A percentile compares a stretch with the other conserved stretches of the same genome.
These are phyloP conservation scores for Phytophthora pseudosyringae DNA, from an alignment of 352 stramenopile species.

Conservation along the genomic window DNA sequence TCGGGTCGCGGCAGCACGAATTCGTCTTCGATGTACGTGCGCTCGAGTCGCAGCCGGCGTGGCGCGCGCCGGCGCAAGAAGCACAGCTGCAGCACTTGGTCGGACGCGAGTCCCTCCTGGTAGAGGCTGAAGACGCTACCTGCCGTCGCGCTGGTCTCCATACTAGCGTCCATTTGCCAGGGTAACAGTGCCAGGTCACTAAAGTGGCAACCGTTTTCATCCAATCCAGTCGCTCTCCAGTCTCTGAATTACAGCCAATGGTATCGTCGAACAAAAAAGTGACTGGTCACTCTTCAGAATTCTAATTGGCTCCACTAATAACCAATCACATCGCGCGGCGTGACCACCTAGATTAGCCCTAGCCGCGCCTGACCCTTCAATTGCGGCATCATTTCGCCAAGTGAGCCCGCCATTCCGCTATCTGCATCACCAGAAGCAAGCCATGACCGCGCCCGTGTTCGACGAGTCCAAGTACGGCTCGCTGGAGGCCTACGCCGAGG, in stretches of 20 bases:
- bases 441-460: constrained; percentile 40
- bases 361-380: constrained; percentile 11
- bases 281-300: constrained; percentile 11
- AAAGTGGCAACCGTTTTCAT: neutral
- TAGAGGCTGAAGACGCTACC: constrained; percentile 65
- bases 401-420: constrained; percentile 21
- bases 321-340: constrained; percentile 5
- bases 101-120: constrained; percentile 51
- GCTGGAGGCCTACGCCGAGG: constrained; percentile 68
- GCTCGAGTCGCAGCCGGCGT: constrained; percentile 23
- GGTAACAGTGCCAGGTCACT: constrained; percentile 4
- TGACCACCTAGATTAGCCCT: constrained; percentile 6
- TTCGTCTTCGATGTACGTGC: constrained; percentile 42
- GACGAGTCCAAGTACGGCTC: constrained; percentile 57
- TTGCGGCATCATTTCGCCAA: constrained; percentile 19
- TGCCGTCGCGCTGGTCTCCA: neutral
- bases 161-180: neutral
- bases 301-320: constrained; percentile 14
- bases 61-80: constrained; percentile 52
- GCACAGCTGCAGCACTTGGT: constrained; percentile 68
- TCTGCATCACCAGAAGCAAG: constrained; percentile 14
- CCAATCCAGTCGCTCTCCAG: neutral
- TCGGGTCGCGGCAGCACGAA: constrained; percentile 59
- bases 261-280: neutral
- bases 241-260: constrained; percentile 7